Evolutionary conservation across 768 basidiomycete species (phyloP), one percentile per base, ranked within the genome.

Genomic region (Lactifluus volemus): DNA sequence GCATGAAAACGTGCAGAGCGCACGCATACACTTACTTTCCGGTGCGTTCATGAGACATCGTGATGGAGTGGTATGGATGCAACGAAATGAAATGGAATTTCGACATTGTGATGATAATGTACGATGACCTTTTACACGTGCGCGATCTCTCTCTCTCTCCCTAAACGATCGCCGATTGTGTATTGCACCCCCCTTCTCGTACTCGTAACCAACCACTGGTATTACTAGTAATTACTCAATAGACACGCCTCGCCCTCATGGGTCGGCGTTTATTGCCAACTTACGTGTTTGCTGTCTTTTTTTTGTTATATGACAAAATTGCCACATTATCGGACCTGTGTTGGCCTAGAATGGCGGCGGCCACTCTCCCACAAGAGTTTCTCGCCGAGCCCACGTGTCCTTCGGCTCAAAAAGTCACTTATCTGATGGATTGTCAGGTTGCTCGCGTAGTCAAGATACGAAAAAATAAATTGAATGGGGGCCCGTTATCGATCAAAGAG

Each of bases 171-270:
- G 34, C 34, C 53, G 50, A 42, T 45, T 10, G 51, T 45, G 44
- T 47, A 17, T 41, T 42, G 32, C 25, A 25, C 21, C 9, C 45
- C 45, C 45, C 21, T 47, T 25, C 47, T 49, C 25, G 21, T 56
- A 38, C 15, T 39, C 12, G 11, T 14, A 5, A 39, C 39, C 39
- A 5, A 42, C 19, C 5, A 42, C 19, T 59, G 25, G 14, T 39
- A 47, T 25, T 53, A 47, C 38, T 19, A 25, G 2, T 53, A 34
- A 7, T 36, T 36, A 45, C 32, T 19, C 51, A 47, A 54, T 25
- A 21, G 53, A 60, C 59, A 60, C 49, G 59, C 59, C 53, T 47
- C 29, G 52, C 59, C 59, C 59, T 54, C 59, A 54, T 60, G 59
- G 52, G 12, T 53, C 45, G 52, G 52, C 47, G 21, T 36, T 39